Percentiles rank a stretch among this genome's conserved stretches.
Conservation (phyloP, 2,329 filamentous ascomycete genomes). For the Ophiostoma tasmaniense region DNA sequence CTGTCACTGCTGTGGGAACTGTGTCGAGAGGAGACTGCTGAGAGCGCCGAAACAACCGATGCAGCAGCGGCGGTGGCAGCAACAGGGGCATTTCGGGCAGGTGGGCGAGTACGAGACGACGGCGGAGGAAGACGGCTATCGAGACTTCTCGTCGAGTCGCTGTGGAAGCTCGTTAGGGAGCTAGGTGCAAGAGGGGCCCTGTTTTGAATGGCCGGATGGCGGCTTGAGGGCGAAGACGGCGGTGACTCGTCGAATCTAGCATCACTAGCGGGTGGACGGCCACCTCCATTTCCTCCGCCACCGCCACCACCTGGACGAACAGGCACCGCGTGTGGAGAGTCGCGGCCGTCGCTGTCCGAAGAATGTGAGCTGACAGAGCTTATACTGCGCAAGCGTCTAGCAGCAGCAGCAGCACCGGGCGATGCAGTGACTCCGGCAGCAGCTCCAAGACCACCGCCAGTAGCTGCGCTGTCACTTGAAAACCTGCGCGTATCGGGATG, state of each 20-base stretch:
- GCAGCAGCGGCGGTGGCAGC: not conserved
- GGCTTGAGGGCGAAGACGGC: not conserved
- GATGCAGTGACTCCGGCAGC: not conserved
- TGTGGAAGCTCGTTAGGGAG: not conserved
- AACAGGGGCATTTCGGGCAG: not conserved
- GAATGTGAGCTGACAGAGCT: slow-evolving; percentile 1
- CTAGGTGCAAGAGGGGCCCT: not conserved
- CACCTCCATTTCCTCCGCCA: not conserved
- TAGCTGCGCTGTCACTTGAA: not conserved
- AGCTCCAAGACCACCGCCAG: not conserved
- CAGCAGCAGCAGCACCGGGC: not conserved
- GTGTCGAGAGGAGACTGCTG: not conserved
- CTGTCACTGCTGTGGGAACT: slow-evolving; percentile 4
- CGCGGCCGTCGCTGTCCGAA: not conserved
- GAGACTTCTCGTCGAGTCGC: not conserved
- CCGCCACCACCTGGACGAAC: not conserved
- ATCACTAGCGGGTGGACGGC: not conserved
- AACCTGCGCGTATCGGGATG: not conserved
- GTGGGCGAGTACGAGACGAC: not conserved
- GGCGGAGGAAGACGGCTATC: not conserved
- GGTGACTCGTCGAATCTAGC: not conserved
- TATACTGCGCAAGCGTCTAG: not conserved
- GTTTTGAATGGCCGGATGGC: not conserved
- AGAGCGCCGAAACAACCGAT: not conserved
- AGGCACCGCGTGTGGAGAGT: not conserved